Evolutionary conservation across 2,329 filamentous ascomycete species (phyloP).

Genomic region (Amauroascus niger): DNA sequence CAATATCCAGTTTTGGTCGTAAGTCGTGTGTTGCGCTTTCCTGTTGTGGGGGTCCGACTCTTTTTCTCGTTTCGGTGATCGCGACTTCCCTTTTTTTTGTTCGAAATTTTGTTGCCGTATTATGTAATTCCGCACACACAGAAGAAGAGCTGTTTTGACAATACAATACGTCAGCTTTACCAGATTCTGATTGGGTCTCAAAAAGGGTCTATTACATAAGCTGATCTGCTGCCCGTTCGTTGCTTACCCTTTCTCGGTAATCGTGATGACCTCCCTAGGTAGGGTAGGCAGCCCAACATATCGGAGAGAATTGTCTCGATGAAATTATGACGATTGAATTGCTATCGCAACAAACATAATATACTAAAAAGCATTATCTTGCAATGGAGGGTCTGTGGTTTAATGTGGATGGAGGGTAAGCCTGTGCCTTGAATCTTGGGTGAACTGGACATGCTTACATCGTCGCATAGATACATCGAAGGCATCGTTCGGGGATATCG

Average conservation of each 20-base stretch:
- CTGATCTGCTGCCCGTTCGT: background rate
- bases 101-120: slow-evolving; percentile 8
- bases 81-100: slow-evolving; percentile 11
- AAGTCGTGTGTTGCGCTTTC: slow-evolving; percentile 5
- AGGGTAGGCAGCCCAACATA: background rate
- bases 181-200: slow-evolving; percentile 24
- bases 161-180: slow-evolving; percentile 11
- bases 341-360: background rate
- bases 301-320: background rate
- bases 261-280: background rate
- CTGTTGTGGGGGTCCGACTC: background rate
- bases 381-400: slow-evolving; percentile 85
- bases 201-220: background rate
- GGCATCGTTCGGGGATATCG: slow-evolving; percentile 95
- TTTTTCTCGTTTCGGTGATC: background rate
- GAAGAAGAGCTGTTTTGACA: background rate
- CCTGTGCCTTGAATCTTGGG: slow-evolving; percentile 4
- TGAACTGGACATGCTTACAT: slow-evolving; percentile 18
- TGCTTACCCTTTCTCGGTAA: slow-evolving; percentile 2
- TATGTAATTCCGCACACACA: slow-evolving; percentile 8
- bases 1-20: slow-evolving; percentile 2
- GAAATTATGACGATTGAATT: background rate
- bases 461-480: slow-evolving; percentile 68
- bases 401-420: slow-evolving; percentile 86
- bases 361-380: background rate